Conservation (phyloP, 345 rosid species). For the Moricandia moricandioides region DNA sequence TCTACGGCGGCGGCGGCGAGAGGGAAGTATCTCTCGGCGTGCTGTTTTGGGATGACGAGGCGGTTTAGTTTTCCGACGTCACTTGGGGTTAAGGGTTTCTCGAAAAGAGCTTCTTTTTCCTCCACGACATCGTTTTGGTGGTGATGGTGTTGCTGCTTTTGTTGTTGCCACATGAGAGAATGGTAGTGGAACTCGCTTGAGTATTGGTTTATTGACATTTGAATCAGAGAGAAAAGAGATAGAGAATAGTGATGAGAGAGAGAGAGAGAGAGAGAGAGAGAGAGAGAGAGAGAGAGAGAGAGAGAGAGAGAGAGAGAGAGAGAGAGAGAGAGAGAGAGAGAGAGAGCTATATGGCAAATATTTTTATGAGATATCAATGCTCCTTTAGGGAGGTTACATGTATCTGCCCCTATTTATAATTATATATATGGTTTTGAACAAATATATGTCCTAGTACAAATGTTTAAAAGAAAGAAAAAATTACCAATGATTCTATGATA, state of each 20-base stretch:
- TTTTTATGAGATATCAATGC: slow-evolving; percentile 25
- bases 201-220: slow-evolving; percentile 54
- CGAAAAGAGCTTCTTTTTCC: slow-evolving; percentile 61
- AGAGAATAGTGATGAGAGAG: slow-evolving; percentile 38
- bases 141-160: slow-evolving; percentile 20
- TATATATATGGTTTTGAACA: neutral
- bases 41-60: slow-evolving; percentile 82
- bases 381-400: slow-evolving; percentile 27
- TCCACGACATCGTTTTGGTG: slow-evolving; percentile 34
- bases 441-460: neutral
- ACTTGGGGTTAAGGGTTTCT: slow-evolving; percentile 81
- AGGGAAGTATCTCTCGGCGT: slow-evolving; percentile 84
- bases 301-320: slow-evolving; percentile 31
- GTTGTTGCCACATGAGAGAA: slow-evolving; percentile 47
- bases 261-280: slow-evolving; percentile 30
- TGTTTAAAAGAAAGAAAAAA: slow-evolving; percentile 17
- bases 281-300: slow-evolving; percentile 28
- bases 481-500: neutral
- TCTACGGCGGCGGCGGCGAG: slow-evolving; percentile 46
- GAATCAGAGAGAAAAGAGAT: slow-evolving; percentile 27
- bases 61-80: slow-evolving; percentile 94
- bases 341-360: slow-evolving; percentile 12
- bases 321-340: slow-evolving; percentile 37
- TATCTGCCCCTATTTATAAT: slow-evolving; percentile 32
- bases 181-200: slow-evolving; percentile 42